Conservation (phyloP, 768 basidiomycete genomes). For the Kwoniella europaea region DNA sequence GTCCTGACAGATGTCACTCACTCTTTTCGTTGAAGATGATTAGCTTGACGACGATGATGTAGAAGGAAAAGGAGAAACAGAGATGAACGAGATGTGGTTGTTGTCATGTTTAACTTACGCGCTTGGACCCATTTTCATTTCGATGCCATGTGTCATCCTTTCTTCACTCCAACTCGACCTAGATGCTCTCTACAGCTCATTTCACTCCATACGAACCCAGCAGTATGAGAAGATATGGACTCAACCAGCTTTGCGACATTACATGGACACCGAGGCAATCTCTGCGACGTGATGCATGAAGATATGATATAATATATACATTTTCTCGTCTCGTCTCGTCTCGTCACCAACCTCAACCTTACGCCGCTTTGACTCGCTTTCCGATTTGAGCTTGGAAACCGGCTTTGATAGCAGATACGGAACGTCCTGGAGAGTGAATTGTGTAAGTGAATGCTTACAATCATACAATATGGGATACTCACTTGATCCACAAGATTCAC, state of each 20-base stretch:
- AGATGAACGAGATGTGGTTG: background rate
- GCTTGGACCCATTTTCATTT: background rate
- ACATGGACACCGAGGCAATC: background rate
- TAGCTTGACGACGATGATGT: background rate
- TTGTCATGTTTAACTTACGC: background rate
- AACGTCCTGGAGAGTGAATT: constrained; percentile 63
- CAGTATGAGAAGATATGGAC: too few species aligned
- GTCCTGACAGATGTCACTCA: too few species aligned
- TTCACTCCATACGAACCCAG: too few species aligned
- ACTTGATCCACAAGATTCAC: constrained; percentile 58
- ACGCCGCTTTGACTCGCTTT: constrained; percentile 55
- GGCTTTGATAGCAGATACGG: constrained; percentile 95
- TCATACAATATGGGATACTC: constrained; percentile 13
- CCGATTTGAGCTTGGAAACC: constrained; percentile 89
- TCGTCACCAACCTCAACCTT: background rate
- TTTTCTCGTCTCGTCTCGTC: background rate
- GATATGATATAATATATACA: constrained; percentile 10
- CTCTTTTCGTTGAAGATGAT: background rate
- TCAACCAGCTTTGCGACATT: background rate
- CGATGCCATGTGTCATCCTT: background rate
- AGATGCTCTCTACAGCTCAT: too few species aligned
- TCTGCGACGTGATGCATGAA: constrained; percentile 1
- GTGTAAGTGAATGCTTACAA: too few species aligned
- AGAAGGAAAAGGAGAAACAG: background rate
- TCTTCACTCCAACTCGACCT: background rate